Conservation (phyloP, 805 yeast genomes). For the Yarrowia alimentaria region DNA sequence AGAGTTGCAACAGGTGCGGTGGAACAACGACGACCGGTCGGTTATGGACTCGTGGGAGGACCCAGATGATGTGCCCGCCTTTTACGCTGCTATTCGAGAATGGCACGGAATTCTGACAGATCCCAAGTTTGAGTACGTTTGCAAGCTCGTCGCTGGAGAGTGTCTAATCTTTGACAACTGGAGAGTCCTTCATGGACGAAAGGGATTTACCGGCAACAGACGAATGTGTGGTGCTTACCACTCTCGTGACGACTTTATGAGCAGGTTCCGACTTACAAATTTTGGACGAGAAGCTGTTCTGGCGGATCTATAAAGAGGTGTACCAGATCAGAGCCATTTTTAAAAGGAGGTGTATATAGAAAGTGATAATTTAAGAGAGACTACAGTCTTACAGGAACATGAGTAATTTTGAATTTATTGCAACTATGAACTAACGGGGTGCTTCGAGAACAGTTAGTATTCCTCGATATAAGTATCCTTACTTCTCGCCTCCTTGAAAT, state of each 20-base stretch:
- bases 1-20: conserved; percentile 58
- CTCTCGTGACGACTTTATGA: conserved; percentile 63
- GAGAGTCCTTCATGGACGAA: conserved; percentile 68
- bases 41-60: conserved; percentile 52
- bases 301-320: conserved; percentile 29
- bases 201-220: conserved; percentile 63
- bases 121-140: conserved; percentile 51
- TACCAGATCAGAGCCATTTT: too few relatives aligned
- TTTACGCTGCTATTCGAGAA: conserved; percentile 56
- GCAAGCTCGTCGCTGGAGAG: conserved; percentile 62
- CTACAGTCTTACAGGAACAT: too few relatives aligned
- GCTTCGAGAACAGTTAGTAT: too few relatives aligned
- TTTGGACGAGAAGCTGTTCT: conserved; percentile 50
- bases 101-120: conserved; percentile 57
- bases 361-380: too few relatives aligned
- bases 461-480: too few relatives aligned
- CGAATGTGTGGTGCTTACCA: conserved; percentile 72
- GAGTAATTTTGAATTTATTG: too few relatives aligned
- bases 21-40: conserved; percentile 72
- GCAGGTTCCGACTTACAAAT: conserved; percentile 47
- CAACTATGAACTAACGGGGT: too few relatives aligned
- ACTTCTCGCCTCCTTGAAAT: too few relatives aligned
- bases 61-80: conserved; percentile 45
- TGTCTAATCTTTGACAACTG: conserved; percentile 69
- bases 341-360: too few relatives aligned